Evolutionary conservation across 1,139 yeast genomes (phyloP), one percentile per base, ranked within the genome.

Genomic region (Candida gigantensis): DNA sequence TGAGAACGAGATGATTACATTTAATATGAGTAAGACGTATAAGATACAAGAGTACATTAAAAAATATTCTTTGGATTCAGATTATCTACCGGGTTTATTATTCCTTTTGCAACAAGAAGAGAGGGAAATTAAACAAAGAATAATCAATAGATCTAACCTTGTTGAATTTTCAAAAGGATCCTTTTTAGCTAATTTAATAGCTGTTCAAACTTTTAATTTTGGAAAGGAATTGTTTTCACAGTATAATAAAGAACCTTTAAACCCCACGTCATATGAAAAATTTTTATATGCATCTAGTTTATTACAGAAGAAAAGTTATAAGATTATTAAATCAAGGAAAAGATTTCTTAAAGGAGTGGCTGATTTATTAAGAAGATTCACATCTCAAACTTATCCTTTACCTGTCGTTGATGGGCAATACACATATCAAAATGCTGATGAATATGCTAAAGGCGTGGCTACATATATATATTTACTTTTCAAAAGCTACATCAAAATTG

Each of bases 221-320:
- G 60, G 54, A 2, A 31, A 52, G 11, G 20, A 34, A 7, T 33
- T 40, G 10, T 18, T 49, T 13, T 28, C 32, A 11, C 19, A 26
- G 10, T 26, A 18, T 11, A n/a, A 17, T 15, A 24, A 13, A 5
- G 16, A 21, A 5, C 26, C 24, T 9, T 16, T 16, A 19, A 23
- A 15, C 3, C 6, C 17, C 6, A 10, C 30, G 10, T 24, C 39
- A 11, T 46, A 46, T 25, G 69, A 64, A 36, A 27, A 39, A 17
- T 48, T 62, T 29, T 61, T 62, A 60, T 55, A 59, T 25, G 23
- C 24, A n/a, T 10, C 38, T 11, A 34, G 41, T 21, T 30, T 40
- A 24, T 21, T 40, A 12, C 36, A 45, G 20, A 34, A 28, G 18
- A 30, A 32, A 15, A 34, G 36, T 18, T 42, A 34, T 32, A 29